Evolutionary conservation across 345 rosid genomes (phyloP), one percentile per base, ranked within the genome.

Genomic region (Arabis alpina): DNA sequence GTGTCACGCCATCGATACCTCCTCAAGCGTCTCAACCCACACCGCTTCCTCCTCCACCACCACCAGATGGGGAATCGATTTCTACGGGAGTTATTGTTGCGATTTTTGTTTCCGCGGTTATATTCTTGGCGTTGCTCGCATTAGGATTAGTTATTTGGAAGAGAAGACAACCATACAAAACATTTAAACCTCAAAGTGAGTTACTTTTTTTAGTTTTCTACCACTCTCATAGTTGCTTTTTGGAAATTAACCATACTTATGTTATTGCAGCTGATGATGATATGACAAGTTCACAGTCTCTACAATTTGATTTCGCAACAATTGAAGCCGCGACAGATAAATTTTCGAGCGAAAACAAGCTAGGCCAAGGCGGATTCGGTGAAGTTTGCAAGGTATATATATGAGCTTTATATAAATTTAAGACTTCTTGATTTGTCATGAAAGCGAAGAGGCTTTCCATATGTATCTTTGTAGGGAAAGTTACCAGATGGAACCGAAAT

Each of bases 341-440:
- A 1, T 52, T 65, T 65, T 65, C 70, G 10, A 0, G 7, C 10
- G 27, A n/a, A 8, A 65, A 52, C 39, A 65, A 65, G 27, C 15
- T 65, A 40, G 70, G 70, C 14, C 60, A 65, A 65, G 70, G 70
- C 0, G 60, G 49, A 40, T 65, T 65, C 0, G 59, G 59, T 52
- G 58, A 6, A 40, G 49, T 65, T 39, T 61, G 49, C 36, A 53
- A 53, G 53, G 58, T 27, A 34, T 41, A 16, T 15, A 69, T 40
- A 15, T 37, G n/a, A 55, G 34, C 3, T 59, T 10, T 70, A 6
- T 7, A 19, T 43, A 12, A 49, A 51, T 32, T 0, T 13, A 30
- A 16, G 61, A 49, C 4, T 16, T 0, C 8, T 61, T 61, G 19
- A 42, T 30, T 28, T 16, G 10, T 6, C 15, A 51, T 16, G 4